These are phyloP conservation scores for Euphorbia pulcherrima DNA, from an alignment of 345 rosid genomes.

Conservation along the genomic window DNA sequence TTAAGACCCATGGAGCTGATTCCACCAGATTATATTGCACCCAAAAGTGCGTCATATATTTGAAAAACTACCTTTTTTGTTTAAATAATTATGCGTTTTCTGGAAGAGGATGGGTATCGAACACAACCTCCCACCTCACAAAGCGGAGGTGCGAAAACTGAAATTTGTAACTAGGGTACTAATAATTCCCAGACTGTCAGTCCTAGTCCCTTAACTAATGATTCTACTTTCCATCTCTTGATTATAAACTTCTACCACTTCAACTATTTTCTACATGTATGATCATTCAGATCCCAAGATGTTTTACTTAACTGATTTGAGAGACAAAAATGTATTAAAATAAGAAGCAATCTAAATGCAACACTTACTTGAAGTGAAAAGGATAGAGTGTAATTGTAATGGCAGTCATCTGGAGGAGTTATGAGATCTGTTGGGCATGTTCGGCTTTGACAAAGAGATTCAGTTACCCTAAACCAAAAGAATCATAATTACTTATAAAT, in stretches of 20 bases:
- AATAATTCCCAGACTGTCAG: neutral
- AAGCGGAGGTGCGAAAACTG: no score
- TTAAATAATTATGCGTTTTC: no score
- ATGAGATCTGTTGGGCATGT: slow-evolving; percentile 86
- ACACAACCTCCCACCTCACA: no score
- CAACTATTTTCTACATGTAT: neutral
- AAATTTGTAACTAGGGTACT: neutral
- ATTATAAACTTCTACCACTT: neutral
- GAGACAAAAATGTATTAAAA: slow-evolving; percentile 2
- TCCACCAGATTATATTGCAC: neutral
- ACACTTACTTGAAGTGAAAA: slow-evolving; percentile 82
- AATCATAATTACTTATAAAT: slow-evolving; percentile 7
- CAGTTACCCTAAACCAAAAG: slow-evolving; percentile 57
- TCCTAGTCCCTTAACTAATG: neutral
- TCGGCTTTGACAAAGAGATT: slow-evolving; percentile 66
- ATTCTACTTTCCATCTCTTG: neutral
- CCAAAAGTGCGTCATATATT: neutral
- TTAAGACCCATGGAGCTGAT: neutral
- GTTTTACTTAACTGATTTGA: neutral
- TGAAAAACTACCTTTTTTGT: neutral
- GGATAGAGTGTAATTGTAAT: slow-evolving; percentile 84
- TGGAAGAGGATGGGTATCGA: no score
- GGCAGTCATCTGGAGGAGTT: slow-evolving; percentile 98
- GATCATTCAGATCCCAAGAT: neutral
- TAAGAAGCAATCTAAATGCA: slow-evolving; percentile 19